Evolutionary conservation across 2,329 filamentous ascomycete genomes (phyloP).

Genomic region (Pseudopithomyces maydicus): DNA sequence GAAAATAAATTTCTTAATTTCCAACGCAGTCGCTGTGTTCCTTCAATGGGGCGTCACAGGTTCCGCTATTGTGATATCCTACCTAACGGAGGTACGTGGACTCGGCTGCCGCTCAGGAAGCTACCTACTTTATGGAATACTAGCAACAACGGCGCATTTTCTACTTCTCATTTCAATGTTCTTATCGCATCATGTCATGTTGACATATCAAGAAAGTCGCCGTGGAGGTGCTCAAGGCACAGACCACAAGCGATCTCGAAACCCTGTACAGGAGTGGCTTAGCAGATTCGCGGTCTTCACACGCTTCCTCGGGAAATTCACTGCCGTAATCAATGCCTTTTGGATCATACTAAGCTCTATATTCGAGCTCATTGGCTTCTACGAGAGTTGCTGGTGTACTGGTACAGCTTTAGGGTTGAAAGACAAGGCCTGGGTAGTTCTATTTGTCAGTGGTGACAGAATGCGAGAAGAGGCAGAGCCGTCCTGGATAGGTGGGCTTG

Average conservation of each 20-base stretch:
- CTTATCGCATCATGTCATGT: neutral
- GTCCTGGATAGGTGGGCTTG: neutral
- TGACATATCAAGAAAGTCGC: neutral
- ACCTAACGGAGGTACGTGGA: neutral
- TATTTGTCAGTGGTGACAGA: neutral
- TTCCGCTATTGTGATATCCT: neutral
- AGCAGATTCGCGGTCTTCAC: neutral
- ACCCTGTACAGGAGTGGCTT: neutral
- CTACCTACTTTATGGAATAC: neutral
- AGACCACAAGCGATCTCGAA: neutral
- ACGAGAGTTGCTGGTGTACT: constrained; percentile 1
- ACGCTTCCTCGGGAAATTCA: neutral
- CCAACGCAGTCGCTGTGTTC: neutral
- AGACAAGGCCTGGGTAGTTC: neutral
- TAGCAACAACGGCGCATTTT: neutral
- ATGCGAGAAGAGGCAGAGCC: neutral
- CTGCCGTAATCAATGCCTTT: neutral
- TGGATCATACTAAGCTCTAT: neutral
- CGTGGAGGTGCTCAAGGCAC: neutral
- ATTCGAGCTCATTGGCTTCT: neutral
- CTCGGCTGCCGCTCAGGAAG: neutral
- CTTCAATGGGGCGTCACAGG: neutral
- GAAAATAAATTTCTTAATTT: neutral
- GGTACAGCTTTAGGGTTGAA: neutral
- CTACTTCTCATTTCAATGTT: neutral